phyloP scores from a whole-genome alignment of 768 basidiomycete genomes.

The Leucosporidium scottii region DNA sequence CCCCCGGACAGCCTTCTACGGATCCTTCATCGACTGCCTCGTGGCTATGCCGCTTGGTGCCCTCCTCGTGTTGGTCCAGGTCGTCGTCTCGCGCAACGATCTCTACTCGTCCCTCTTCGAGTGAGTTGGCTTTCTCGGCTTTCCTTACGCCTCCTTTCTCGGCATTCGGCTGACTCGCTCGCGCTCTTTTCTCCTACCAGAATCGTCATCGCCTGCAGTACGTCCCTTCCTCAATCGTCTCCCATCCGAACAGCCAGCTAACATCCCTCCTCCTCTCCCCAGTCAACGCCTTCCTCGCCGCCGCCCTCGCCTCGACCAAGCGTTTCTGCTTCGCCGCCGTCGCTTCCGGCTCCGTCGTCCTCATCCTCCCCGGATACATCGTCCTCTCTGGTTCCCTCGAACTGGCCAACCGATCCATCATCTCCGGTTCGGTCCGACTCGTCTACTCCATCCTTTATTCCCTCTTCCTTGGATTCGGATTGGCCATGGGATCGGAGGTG shows the following conservation, averaged over 20 bases:
- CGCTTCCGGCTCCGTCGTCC: slow-evolving; percentile 66
- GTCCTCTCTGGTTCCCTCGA: slow-evolving; percentile 49
- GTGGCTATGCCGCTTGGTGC: slow-evolving; percentile 67
- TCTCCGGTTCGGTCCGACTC: slow-evolving; percentile 73
- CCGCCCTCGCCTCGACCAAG: slow-evolving; percentile 61
- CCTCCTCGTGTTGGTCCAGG: slow-evolving; percentile 64
- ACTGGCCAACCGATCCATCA: slow-evolving; percentile 67
- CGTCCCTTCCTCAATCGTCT: too few species aligned
- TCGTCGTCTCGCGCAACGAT: slow-evolving; percentile 58
- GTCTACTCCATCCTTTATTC: slow-evolving; percentile 62
- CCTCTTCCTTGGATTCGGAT: slow-evolving; percentile 60
- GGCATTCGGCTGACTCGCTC: neutral
- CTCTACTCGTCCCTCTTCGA: slow-evolving; percentile 75
- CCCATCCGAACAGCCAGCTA: slow-evolving; percentile 7
- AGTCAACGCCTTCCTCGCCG: slow-evolving; percentile 68
- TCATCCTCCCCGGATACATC: slow-evolving; percentile 63
- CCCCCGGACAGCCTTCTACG: slow-evolving; percentile 53
- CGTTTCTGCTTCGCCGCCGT: slow-evolving; percentile 74
- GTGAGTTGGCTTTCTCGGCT: slow-evolving; percentile 40
- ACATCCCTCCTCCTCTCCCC: too few species aligned
- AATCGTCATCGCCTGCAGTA: slow-evolving; percentile 62
- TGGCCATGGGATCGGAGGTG: slow-evolving; percentile 67
- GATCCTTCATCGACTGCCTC: slow-evolving; percentile 69
- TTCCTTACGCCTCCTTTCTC: neutral
- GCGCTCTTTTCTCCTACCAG: slow-evolving; percentile 40